Evolutionary conservation across 768 basidiomycete genomes (phyloP).

Genomic region (Suillus subluteus): DNA sequence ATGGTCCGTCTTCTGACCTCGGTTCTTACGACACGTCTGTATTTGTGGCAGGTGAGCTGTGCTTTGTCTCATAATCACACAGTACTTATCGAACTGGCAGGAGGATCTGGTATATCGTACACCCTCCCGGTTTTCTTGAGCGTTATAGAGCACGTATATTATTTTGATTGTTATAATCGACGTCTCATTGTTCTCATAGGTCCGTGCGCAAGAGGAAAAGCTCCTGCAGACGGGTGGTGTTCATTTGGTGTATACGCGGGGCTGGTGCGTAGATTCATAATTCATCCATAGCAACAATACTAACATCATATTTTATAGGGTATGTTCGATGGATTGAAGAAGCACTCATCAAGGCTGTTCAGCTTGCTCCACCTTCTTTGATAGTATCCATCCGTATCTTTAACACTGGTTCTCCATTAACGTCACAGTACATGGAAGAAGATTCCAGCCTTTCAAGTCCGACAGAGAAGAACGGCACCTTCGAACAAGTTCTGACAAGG

Average conservation of each 20-base stretch:
- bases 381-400: slow-evolving; percentile 45
- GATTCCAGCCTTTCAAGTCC: slow-evolving; percentile 21
- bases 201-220: slow-evolving; percentile 22
- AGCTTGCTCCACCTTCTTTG: slow-evolving; percentile 33
- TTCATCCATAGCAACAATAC: slow-evolving; percentile 1
- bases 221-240: slow-evolving; percentile 43
- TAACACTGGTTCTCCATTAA: slow-evolving; percentile 34
- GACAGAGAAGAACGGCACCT: slow-evolving; percentile 12
- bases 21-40: slow-evolving; percentile 42
- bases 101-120: slow-evolving; percentile 55
- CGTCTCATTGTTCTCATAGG: slow-evolving; percentile 15
- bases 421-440: slow-evolving; percentile 15
- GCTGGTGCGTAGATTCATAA: slow-evolving; percentile 37
- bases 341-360: slow-evolving; percentile 36
- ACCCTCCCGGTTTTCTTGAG: slow-evolving; percentile 48
- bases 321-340: slow-evolving; percentile 53
- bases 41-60: slow-evolving; percentile 43
- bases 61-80: background rate
- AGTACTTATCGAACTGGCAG: slow-evolving; percentile 27
- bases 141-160: slow-evolving; percentile 41
- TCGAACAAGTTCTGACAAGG: slow-evolving; percentile 11
- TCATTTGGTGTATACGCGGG: slow-evolving; percentile 56
- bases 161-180: too few species aligned
- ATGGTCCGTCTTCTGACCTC: slow-evolving; percentile 42
- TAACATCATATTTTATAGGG: slow-evolving; percentile 19